Evolutionary conservation across 495 filamentous ascomycete genomes (phyloP).

Genomic region (Aspergillus biplanus): DNA sequence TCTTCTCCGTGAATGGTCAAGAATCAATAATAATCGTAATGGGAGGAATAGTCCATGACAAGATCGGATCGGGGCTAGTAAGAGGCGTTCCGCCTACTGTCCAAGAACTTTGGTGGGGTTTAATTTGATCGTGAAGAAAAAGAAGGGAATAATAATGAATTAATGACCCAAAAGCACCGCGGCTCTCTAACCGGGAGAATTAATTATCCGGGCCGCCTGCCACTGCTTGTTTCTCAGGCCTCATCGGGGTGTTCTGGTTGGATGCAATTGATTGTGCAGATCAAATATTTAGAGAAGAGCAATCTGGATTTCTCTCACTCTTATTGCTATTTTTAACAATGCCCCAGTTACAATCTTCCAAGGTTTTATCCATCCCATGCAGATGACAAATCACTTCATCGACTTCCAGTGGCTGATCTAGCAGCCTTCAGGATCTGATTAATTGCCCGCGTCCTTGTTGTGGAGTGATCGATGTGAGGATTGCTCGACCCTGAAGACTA

Average conservation of each 20-base stretch:
- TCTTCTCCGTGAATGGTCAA: background rate
- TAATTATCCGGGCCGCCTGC: conserved; percentile 3
- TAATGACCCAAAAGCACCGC: background rate
- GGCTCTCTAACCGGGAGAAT: conserved; percentile 18
- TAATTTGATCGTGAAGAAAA: conserved; percentile 8
- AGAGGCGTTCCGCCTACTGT: background rate
- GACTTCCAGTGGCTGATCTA: background rate
- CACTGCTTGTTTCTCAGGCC: too few relatives aligned
- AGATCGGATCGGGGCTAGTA: conserved; percentile 9
- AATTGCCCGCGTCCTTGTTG: background rate
- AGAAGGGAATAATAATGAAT: background rate
- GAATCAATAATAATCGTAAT: background rate
- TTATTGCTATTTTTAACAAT: too few relatives aligned
- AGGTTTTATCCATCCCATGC: background rate
- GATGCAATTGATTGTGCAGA: too few relatives aligned
- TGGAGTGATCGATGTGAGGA: background rate
- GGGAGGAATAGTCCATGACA: background rate
- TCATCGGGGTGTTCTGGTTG: too few relatives aligned
- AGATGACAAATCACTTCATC: background rate
- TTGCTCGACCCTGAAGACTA: background rate
- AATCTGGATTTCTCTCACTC: too few relatives aligned
- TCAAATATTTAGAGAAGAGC: too few relatives aligned
- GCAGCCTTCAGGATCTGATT: background rate
- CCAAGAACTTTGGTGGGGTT: conserved; percentile 17
- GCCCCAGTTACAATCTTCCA: too few relatives aligned